Evolutionary conservation across 345 rosid genomes (phyloP), one percentile per base, ranked within the genome.

Genomic region (Hypericum perforatum): DNA sequence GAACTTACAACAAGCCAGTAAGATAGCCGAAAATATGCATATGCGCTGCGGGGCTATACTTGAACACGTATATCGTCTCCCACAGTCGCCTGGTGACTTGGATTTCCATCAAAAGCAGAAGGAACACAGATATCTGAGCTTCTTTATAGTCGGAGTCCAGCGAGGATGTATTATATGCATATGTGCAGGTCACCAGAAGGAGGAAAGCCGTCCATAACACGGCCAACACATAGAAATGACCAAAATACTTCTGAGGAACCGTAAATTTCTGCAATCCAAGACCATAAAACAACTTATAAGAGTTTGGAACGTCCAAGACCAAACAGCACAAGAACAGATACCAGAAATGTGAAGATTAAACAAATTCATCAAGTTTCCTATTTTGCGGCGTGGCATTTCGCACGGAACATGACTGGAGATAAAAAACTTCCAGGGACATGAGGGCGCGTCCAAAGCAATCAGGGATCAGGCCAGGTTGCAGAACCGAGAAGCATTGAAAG

Each of bases 11-110:
- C 16, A 64, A 42, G 2, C 68, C 63, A 3, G 58, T 44, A 0
- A 57, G 53, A 52, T 64, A 64, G 43, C 58, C 58, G 38, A 14
- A 45, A 39, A 63, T 16, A 52, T 63, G 68, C 68, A 57, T 51
- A 9, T 56, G 56, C 49, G 67, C 61, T 1, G 67, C 55, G 37
- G 61, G 14, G 9, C 61, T 56, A 50, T 63, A 63, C 14, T 63
- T 56, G 37, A 63, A 49, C 43, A 63, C 67, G 55, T 49, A 43
- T 15, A 50, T 11, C 0, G 67, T 56, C 61, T 62, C 66, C 3
- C 48, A 43, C 16, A 63, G 67, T 45, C 67, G 67, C 61, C 61
- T 63, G 36, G 4, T 56, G 11, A 57, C 62, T 0, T 52, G 68
- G 6, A 45, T 16, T 51, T 57, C 57, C 68, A 51, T 63, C 41